Percentiles rank a stretch among this genome's conserved stretches.
phyloP scores from a whole-genome alignment of 306 rosid genomes.

The Albizia julibrissin region DNA sequence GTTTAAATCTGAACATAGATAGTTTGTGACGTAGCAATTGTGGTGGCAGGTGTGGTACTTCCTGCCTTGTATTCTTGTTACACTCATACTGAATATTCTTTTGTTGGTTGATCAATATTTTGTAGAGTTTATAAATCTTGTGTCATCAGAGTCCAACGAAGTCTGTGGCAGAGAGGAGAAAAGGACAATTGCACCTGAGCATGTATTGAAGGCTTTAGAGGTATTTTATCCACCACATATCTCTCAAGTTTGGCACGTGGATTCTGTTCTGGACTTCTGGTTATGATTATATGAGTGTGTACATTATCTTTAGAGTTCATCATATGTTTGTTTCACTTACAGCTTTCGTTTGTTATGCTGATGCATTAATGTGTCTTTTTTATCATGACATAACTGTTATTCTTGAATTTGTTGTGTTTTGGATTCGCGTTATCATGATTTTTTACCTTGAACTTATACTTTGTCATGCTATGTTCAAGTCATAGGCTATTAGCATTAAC shows the following conservation, averaged over 20 bases:
- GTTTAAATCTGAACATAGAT: not conserved
- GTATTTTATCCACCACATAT: constrained; percentile 40
- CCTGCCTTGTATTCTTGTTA: not conserved
- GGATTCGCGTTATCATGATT: not conserved
- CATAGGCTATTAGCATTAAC: too few relatives aligned
- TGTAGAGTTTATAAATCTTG: constrained; percentile 94
- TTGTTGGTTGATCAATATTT: constrained; percentile 30
- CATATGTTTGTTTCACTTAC: not conserved
- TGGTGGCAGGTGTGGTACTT: too few relatives aligned
- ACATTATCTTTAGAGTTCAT: not conserved
- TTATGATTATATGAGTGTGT: not conserved
- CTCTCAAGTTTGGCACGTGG: not conserved
- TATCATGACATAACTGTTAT: not conserved
- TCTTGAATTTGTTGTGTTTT: constrained; percentile 9
- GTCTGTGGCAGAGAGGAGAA: constrained; percentile 94
- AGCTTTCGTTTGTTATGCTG: not conserved
- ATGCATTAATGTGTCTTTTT: not conserved
- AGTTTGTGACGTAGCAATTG: too few relatives aligned
- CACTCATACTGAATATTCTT: constrained; percentile 27
- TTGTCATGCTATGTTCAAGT: too few relatives aligned
- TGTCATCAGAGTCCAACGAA: constrained; percentile 96
- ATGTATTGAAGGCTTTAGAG: constrained; percentile 89
- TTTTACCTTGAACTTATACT: constrained; percentile 1
- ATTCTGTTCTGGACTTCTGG: not conserved
- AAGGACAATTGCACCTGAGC: constrained; percentile 99